Base-by-base conservation (phyloP, 1,139 yeast species). In the Taphrina wiesneri region DNA sequence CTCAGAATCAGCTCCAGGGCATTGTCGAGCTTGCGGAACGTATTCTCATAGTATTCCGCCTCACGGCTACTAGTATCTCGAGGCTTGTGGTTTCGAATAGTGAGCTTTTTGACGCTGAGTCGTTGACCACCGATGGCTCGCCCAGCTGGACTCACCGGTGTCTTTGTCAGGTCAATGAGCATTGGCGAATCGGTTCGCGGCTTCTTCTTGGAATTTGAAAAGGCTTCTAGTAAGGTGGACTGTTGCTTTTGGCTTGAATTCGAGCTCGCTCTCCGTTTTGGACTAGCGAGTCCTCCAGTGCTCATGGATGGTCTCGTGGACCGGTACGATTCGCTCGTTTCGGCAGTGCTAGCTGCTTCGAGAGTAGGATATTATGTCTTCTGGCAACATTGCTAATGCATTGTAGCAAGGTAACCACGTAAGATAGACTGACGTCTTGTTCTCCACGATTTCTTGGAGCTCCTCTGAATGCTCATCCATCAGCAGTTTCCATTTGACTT, bases 1-100 rank as follows among this genome's bases (percentile, higher is more conserved):
- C 46, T 56, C 49, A 74, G 67, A 7, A 74, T 71, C 5, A 69
- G 61, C 25, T 69, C 70, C 45, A 74, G 69, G 0, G 76, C 74
- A 3, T 47, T 45, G 25, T 64, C 63, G 21, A 74, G 69, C 49
- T 70, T 70, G 2, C 49, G 60, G 54, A 67, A 67, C 17, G 71
- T 71, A 9, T 68, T 67, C 23, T 67, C 68, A 59, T 69, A 71
- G 66, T 74, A 73, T 45, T 64, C 63, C 7, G 57, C 47, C 36
- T 53, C 47, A 17, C 56, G 52, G 19, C 49, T 32, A n/a, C 47
- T 21, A 15, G 60, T 28, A 15, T 32, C 65, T 19, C 41, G 21
- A 3, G 57, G 47, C 6, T 34, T 56, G 43, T 23, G 70, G 69
- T 46, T 62, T 23, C 49, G 36, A 39, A 64, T 64, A 1, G 36